phyloP scores from a whole-genome alignment of 176 grass and related monocot genomes.

The Zoysia pacifica region DNA sequence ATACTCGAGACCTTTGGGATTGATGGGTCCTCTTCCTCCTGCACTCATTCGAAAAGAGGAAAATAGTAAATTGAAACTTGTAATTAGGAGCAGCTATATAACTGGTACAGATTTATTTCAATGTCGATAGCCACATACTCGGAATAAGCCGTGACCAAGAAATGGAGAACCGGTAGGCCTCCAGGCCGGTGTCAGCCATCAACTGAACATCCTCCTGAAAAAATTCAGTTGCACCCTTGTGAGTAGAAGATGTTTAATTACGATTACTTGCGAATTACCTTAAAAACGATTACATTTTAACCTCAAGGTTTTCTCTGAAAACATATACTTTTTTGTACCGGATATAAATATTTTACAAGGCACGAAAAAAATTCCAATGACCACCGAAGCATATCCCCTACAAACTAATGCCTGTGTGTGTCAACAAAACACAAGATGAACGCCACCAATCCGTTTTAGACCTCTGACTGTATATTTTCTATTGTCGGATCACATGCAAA shows the following conservation, averaged over 20 bases:
- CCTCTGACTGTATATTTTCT: no score
- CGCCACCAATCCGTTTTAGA: not conserved
- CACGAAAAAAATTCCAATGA: not conserved
- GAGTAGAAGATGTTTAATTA: not conserved
- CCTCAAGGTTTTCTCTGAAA: not conserved
- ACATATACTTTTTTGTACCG: not conserved
- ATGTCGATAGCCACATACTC: slow-evolving; percentile 42
- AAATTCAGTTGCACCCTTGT: not conserved
- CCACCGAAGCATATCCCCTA: no score
- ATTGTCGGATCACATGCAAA: not conserved
- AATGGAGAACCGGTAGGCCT: slow-evolving; percentile 89
- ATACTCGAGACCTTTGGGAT: slow-evolving; percentile 67
- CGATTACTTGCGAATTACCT: not conserved
- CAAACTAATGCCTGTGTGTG: not conserved
- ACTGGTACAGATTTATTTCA: not conserved
- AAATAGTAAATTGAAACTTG: not conserved
- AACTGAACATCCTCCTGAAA: slow-evolving; percentile 77
- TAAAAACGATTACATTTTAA: not conserved
- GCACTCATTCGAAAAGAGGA: not conserved
- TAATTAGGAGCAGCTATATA: not conserved
- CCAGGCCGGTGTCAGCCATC: slow-evolving; percentile 63
- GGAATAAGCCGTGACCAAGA: slow-evolving; percentile 89
- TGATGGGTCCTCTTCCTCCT: slow-evolving; percentile 76
- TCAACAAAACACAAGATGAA: not conserved
- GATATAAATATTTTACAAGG: not conserved